Percentiles rank a stretch among this genome's conserved stretches.
Evolutionary conservation across 2,329 filamentous ascomycete species (phyloP).

Genomic region (Fusarium pseudocircinatum): DNA sequence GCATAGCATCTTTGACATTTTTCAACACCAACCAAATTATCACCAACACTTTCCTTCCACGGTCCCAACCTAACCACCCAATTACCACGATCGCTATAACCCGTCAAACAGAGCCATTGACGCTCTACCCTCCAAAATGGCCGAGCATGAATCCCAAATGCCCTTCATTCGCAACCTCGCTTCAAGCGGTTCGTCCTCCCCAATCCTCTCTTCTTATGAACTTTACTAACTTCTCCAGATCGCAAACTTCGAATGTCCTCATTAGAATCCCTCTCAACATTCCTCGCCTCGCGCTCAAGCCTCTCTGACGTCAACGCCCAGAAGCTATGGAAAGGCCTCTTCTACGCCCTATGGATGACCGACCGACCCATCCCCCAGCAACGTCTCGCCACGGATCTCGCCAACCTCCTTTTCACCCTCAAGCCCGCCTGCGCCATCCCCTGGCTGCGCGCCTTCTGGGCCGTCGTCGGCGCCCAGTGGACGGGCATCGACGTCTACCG

Average conservation of each 20-base stretch:
- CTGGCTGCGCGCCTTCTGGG: slow-evolving; percentile 75
- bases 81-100: not conserved
- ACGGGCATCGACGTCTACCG: slow-evolving; percentile 78
- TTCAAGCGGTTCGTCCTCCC: slow-evolving; percentile 76
- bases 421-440: slow-evolving; percentile 54
- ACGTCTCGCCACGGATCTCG: slow-evolving; percentile 80
- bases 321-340: slow-evolving; percentile 95
- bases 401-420: slow-evolving; percentile 69
- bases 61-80: not conserved
- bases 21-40: slow-evolving; percentile 31
- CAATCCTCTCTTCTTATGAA: not conserved
- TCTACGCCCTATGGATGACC: slow-evolving; percentile 94
- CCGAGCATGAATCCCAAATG: slow-evolving; percentile 57
- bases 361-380: slow-evolving; percentile 91
- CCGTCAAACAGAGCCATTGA: not conserved
- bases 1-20: slow-evolving; percentile 14
- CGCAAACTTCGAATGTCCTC: slow-evolving; percentile 80
- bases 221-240: slow-evolving; percentile 60
- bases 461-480: slow-evolving; percentile 75
- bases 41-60: not conserved
- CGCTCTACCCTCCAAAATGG: slow-evolving; percentile 35
- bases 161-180: slow-evolving; percentile 87
- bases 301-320: slow-evolving; percentile 77
- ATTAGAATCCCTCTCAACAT: slow-evolving; percentile 78
- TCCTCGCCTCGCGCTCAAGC: slow-evolving; percentile 70